phyloP scores from a whole-genome alignment of 1,284 basidiomycete species.

The Heterobasidion occidentale region DNA sequence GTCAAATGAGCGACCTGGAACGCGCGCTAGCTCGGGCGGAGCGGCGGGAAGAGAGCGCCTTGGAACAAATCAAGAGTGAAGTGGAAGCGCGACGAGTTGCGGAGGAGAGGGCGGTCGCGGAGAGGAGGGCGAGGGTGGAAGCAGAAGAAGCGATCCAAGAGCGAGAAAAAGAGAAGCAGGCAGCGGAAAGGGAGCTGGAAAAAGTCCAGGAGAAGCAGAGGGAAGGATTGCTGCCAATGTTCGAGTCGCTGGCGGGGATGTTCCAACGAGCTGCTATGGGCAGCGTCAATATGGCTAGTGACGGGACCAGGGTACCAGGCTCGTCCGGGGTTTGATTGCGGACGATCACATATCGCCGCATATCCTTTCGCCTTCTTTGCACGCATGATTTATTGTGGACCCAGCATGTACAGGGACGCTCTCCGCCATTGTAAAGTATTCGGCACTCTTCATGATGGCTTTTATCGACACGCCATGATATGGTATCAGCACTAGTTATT shows the following conservation, averaged over 20 bases:
- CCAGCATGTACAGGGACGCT: constrained; percentile 38
- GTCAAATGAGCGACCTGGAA: constrained; percentile 25
- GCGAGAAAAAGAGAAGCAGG: neutral
- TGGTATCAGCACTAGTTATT: constrained; percentile 47
- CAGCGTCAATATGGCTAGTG: neutral
- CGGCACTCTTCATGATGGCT: constrained; percentile 37
- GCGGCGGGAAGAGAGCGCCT: constrained; percentile 28
- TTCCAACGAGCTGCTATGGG: constrained; percentile 17
- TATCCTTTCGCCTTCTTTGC: too few relatives aligned
- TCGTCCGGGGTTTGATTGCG: too few relatives aligned
- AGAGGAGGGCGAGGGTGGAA: constrained; percentile 12
- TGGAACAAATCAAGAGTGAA: constrained; percentile 32
- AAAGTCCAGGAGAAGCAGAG: neutral
- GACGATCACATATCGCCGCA: too few relatives aligned
- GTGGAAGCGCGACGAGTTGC: constrained; percentile 30
- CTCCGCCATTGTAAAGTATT: constrained; percentile 37
- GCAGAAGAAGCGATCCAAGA: neutral
- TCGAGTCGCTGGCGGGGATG: constrained; percentile 5
- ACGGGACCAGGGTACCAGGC: neutral
- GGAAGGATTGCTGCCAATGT: constrained; percentile 1
- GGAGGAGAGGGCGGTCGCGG: constrained; percentile 24
- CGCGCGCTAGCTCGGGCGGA: constrained; percentile 24
- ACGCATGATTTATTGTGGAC: constrained; percentile 24
- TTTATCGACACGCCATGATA: constrained; percentile 39
- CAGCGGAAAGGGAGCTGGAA: neutral